Base-by-base conservation (phyloP, 2,329 filamentous ascomycete species). In the Apiospora aurea region DNA sequence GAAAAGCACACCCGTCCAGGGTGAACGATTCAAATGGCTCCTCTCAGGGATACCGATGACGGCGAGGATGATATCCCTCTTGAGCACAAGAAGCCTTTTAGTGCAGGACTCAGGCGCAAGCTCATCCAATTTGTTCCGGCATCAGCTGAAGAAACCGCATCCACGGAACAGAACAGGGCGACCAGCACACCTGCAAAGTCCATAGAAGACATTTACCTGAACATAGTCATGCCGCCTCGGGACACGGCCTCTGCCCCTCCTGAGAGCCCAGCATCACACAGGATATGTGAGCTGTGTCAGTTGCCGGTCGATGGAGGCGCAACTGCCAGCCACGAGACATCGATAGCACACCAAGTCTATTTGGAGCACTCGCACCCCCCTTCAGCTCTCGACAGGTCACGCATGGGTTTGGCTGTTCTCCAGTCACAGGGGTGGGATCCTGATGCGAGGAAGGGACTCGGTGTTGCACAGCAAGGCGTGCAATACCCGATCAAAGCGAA, bases 391-490 rank as follows among this genome's bases (percentile, higher is more conserved):
- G 91, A 94, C 80, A 87, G 93, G 46, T 88, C 86, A 5, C 87
- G 92, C 66, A 93, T 93, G 85, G 93, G 93, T 0, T 83, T 95
- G 8, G 84, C 87, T 6, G 89, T 92, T 41, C 86, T 95, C 44
- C 85, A 89, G 70, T 85, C 88, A 0, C 88, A 92, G 72, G 93
- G 93, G 41, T 95, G 92, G 90, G 91, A 95, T 76, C 92, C 93
- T 0, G 93, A 95, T 80, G 85, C 89, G 41, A 85, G 94, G 2
- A 81, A 84, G 21, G 95, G 95, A 0, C 85, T 98, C 0, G 95
- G 95, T 0, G 88, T 88, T 13, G 82, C 84, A 2, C 91, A 93
- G 0, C 89, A 93, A 75, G 95, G 95, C 3, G 91, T 94, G 73
- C 86, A 92, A 53, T 91, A 91, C 75, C 95, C 95, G 0, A 86